phyloP scores from a whole-genome alignment of 345 rosid species.

The Theobroma cacao region DNA sequence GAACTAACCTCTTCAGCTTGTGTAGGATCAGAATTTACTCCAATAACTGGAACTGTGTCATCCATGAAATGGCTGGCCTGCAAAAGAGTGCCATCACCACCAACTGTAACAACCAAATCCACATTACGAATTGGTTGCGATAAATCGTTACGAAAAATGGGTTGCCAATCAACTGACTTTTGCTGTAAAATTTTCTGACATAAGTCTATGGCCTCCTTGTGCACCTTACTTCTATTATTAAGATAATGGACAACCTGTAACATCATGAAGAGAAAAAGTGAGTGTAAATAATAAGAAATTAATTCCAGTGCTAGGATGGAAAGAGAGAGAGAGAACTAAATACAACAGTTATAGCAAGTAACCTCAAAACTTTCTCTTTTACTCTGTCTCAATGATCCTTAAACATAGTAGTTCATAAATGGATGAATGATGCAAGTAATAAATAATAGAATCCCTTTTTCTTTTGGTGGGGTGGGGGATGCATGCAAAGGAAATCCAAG shows the following conservation, averaged over 20 bases:
- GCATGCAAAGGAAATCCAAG: background rate
- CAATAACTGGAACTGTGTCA: slow-evolving; percentile 70
- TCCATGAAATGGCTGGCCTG: slow-evolving; percentile 89
- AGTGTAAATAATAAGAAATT: background rate
- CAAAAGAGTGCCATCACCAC: slow-evolving; percentile 96
- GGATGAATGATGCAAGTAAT: background rate
- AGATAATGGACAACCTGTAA: slow-evolving; percentile 53
- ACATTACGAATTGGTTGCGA: slow-evolving; percentile 51
- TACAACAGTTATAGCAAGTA: background rate
- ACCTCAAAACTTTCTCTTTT: background rate
- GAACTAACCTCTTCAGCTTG: slow-evolving; percentile 63
- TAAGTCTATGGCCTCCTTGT: slow-evolving; percentile 56
- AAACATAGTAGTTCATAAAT: background rate
- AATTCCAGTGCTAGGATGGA: background rate
- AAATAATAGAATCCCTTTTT: background rate
- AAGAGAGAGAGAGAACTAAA: background rate
- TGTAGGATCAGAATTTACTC: slow-evolving; percentile 95
- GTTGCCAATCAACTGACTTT: slow-evolving; percentile 68
- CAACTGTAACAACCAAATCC: slow-evolving; percentile 85
- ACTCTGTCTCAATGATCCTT: background rate
- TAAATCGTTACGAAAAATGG: slow-evolving; percentile 51
- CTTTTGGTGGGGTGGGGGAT: background rate
- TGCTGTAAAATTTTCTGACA: slow-evolving; percentile 66
- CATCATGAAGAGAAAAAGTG: background rate
- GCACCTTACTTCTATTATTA: slow-evolving; percentile 70